Evolutionary conservation across 2,329 filamentous ascomycete genomes (phyloP), one percentile per base, ranked within the genome.

Genomic region (Rhynchosporium graminicola): DNA sequence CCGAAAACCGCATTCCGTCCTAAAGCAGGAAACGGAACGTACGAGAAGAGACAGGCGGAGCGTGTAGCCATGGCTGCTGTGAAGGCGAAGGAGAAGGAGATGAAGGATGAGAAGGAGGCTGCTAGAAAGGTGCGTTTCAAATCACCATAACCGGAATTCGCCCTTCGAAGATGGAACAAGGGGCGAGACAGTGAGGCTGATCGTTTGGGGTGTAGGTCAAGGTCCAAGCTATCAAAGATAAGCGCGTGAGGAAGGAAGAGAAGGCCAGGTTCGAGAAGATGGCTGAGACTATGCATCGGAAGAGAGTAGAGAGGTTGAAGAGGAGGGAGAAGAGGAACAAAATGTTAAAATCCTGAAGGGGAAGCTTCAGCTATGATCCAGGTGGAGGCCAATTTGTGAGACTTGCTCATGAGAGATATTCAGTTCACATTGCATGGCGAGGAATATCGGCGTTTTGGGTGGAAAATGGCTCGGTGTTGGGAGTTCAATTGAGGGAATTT

Each of bases 201-300:
- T 42, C 40, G 40, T 45, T 28, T 10, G 46, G 73, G n/a, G 52
- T 9, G 45, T 73, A 97, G 91, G 83, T 84, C 74, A 87, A 87
- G 69, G 86, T 95, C 60, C 84, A 93, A 73, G 83, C 83, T 10
- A 90, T 98, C 74, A 93, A 90, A 73, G 92, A 96, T 67, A 93
- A 89, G 77, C 85, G 91, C 69, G 89, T 87, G 26, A 90, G 88
- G 58, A 98, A 97, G 83, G 93, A 92, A 72, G 95, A 98, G 81
- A 92, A 90, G 77, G 92, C 93, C 73, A 83, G 94, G 69, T 98
- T 94, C 75, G 91, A 92, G 76, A 91, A 93, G 81, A 86, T 99
- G 86, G 94, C 92, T 26, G 91, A 92, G 79, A 98, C 95, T 81
- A 98, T 99, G 95, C 94, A 98, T 80, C 87, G 86, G 78, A 98